phyloP scores from a whole-genome alignment of 2,329 filamentous ascomycete genomes.

The Atkinsonella hypoxylon region DNA sequence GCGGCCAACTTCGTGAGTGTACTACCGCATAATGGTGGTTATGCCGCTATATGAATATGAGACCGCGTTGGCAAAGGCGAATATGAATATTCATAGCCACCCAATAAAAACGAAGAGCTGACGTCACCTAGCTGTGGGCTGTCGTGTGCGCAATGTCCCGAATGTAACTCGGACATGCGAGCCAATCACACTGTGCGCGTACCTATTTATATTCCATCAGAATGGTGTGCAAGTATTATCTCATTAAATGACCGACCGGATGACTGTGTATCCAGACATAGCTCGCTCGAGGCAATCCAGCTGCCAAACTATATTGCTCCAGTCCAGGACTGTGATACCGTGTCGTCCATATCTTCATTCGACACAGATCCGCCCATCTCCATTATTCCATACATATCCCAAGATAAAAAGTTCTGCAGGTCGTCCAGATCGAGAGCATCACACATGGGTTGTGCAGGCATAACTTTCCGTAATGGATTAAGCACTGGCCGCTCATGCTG shows the following conservation, averaged over 20 bases:
- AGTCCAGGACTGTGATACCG: conserved; percentile 19
- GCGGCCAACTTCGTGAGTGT: no score
- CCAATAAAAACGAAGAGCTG: no score
- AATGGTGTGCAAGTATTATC: not conserved
- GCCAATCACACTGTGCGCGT: not conserved
- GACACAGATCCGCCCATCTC: conserved; percentile 26
- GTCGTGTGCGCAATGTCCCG: not conserved
- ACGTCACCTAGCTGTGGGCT: no score
- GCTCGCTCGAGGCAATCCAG: not conserved
- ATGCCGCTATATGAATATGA: no score
- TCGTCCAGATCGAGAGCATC: conserved; percentile 26
- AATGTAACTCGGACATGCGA: not conserved
- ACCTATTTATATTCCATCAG: not conserved
- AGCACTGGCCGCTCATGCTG: conserved; percentile 26
- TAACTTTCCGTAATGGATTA: conserved; percentile 11
- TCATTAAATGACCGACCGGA: not conserved
- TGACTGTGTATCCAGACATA: not conserved
- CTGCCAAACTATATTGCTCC: conserved; percentile 9
- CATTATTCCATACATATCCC: conserved; percentile 30
- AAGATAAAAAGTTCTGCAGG: conserved; percentile 26
- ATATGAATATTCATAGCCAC: no score
- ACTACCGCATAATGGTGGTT: no score
- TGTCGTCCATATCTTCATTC: conserved; percentile 24
- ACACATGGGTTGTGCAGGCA: conserved; percentile 18
- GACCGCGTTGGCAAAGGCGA: no score